These are phyloP conservation scores for Lomentospora prolificans DNA, from an alignment of 2,329 filamentous ascomycete genomes.

Conservation along the genomic window DNA sequence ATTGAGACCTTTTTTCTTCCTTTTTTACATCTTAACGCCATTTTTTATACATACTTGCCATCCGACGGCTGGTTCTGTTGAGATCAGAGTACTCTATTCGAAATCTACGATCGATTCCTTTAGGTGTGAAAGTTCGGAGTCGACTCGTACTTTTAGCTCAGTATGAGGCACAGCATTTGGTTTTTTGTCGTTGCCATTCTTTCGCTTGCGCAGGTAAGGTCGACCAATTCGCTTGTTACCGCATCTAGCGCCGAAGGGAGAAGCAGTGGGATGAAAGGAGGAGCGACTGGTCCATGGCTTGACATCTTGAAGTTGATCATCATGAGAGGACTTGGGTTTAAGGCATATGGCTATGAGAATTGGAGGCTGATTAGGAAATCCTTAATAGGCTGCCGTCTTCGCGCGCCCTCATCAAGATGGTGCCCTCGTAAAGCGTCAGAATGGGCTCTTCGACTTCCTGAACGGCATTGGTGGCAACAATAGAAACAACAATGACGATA, in stretches of 20 bases:
- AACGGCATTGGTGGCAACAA: constrained; percentile 10
- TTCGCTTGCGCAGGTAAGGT: constrained; percentile 14
- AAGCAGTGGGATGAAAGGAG: not conserved
- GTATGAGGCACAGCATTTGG: constrained; percentile 13
- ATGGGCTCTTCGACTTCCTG: constrained; percentile 6
- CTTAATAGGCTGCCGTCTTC: constrained; percentile 11
- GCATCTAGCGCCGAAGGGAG: not conserved
- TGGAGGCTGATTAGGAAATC: constrained; percentile 5
- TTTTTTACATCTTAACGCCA: not conserved
- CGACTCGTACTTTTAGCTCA: not conserved
- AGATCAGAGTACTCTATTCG: not conserved
- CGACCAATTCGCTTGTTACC: not conserved
- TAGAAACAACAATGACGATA: constrained; percentile 7
- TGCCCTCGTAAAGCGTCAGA: constrained; percentile 1
- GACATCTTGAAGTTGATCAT: not conserved
- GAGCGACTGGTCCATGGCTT: no score
- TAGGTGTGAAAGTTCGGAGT: not conserved
- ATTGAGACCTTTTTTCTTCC: not conserved
- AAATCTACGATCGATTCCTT: not conserved
- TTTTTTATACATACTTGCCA: not conserved
- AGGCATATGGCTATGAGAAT: not conserved
- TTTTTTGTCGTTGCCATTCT: constrained; percentile 14
- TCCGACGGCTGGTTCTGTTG: constrained; percentile 2
- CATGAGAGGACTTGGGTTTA: not conserved
- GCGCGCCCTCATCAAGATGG: constrained; percentile 4